Evolutionary conservation across 164 flowering plant species (phyloP).

Genomic region (Magnolia changhungtana): DNA sequence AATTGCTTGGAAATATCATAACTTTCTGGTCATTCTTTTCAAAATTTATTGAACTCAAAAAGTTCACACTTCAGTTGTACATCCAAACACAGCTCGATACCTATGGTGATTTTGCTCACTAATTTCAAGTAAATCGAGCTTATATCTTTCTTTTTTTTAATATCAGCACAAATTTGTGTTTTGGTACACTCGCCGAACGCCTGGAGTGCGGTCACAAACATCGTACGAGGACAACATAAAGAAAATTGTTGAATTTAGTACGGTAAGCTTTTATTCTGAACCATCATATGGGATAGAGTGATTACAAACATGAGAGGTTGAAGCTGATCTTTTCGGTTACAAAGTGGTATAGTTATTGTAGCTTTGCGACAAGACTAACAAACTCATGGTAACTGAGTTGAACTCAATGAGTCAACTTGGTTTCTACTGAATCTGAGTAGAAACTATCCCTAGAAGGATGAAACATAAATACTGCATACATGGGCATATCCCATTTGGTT

Average conservation of each 20-base stretch:
- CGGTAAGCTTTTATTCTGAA: slow-evolving; percentile 41
- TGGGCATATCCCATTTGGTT: no score
- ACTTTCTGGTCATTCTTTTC: no score
- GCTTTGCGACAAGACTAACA: not conserved
- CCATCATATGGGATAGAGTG: not conserved
- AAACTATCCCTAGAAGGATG: not conserved
- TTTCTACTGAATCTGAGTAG: not conserved
- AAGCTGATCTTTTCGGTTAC: not conserved
- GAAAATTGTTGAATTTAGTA: slow-evolving; percentile 92
- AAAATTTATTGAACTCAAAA: no score
- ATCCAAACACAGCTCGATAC: not conserved
- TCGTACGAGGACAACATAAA: slow-evolving; percentile 94
- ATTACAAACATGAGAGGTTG: not conserved
- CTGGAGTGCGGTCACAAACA: slow-evolving; percentile 76
- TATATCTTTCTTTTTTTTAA: not conserved
- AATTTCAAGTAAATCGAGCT: slow-evolving; percentile 4
- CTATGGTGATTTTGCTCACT: not conserved
- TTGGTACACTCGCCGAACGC: slow-evolving; percentile 96
- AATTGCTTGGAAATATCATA: no score
- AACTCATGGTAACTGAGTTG: not conserved
- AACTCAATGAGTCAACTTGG: not conserved
- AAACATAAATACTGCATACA: no score
- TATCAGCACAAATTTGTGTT: slow-evolving; percentile 78
- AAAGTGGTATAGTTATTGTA: not conserved
- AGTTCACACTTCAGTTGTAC: not conserved